A percentile compares a stretch with the other conserved stretches of the same genome.
These are phyloP conservation scores for Fusarium succisae DNA, from an alignment of 2,329 filamentous ascomycete species.

Conservation along the genomic window DNA sequence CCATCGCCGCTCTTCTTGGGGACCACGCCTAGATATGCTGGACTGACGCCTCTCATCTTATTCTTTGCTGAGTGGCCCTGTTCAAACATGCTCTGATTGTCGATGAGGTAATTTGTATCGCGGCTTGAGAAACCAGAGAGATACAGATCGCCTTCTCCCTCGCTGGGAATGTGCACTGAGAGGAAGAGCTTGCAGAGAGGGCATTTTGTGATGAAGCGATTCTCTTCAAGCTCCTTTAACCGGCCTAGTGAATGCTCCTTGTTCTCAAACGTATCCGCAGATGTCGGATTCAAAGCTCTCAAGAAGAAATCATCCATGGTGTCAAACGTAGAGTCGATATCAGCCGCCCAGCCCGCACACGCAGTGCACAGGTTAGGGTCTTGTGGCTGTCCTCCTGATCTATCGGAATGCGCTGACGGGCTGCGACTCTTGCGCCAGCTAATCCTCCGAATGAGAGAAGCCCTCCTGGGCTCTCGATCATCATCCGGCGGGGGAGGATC, in stretches of 20 bases:
- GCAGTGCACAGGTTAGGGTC: constrained; percentile 46
- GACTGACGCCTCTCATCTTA: constrained; percentile 43
- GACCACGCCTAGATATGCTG: constrained; percentile 47
- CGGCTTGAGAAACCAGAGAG: constrained; percentile 48
- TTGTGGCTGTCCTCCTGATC: constrained; percentile 39
- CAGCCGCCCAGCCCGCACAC: constrained; percentile 47
- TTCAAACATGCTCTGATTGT: constrained; percentile 45
- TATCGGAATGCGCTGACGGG: constrained; percentile 48
- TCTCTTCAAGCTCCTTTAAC: constrained; percentile 45
- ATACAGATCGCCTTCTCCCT: constrained; percentile 44
- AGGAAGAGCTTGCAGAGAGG: constrained; percentile 49
- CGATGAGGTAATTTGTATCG: constrained; percentile 49
- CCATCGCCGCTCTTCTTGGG: constrained; percentile 45
- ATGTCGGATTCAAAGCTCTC: constrained; percentile 41
- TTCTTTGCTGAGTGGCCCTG: constrained; percentile 44
- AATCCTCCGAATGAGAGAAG: constrained; percentile 48
- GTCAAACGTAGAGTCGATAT: constrained; percentile 47
- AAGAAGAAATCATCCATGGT: constrained; percentile 46
- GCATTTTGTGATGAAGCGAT: constrained; percentile 47
- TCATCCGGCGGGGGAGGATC: constrained; percentile 44
- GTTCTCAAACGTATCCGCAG: constrained; percentile 46
- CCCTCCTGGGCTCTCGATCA: constrained; percentile 40
- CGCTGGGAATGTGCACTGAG: constrained; percentile 46
- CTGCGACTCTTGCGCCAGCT: constrained; percentile 50
- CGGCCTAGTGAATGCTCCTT: constrained; percentile 44